A percentile compares a stretch with the other conserved stretches of the same genome.
These are phyloP conservation scores for Orychophragmus violaceus DNA, from an alignment of 345 rosid species.

Conservation along the genomic window DNA sequence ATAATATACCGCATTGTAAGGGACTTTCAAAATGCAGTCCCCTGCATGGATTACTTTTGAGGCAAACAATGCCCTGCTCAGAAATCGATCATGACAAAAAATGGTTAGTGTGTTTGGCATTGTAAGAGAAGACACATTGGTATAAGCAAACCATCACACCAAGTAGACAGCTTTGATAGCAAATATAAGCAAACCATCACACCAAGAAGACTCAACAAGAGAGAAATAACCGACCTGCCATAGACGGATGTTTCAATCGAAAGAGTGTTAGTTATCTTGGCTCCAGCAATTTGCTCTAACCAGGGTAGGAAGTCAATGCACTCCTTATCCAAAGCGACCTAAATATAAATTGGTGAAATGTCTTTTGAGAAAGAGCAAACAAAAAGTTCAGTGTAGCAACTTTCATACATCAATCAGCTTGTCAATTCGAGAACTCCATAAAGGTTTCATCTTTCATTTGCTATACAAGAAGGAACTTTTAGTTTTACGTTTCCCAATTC, in stretches of 20 bases:
- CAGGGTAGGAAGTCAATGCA: conserved; percentile 68
- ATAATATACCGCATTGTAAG: conserved; percentile 46
- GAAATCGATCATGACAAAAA: not conserved
- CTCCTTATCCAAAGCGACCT: conserved; percentile 33
- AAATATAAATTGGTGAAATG: conserved; percentile 20
- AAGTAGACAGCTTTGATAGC: not conserved
- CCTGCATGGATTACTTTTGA: conserved; percentile 49
- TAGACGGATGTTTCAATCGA: conserved; percentile 61
- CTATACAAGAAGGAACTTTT: not conserved
- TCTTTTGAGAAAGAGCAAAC: not conserved
- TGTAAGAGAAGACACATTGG: not conserved
- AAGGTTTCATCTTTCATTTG: conserved; percentile 16
- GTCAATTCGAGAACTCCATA: not conserved
- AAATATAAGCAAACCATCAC: not conserved
- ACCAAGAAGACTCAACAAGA: not conserved
- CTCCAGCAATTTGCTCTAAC: conserved; percentile 63
- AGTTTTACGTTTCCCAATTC: not conserved
- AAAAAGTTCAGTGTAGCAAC: not conserved
- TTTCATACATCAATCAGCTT: not conserved
- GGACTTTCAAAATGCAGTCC: conserved; percentile 68
- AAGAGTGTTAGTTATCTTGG: conserved; percentile 46
- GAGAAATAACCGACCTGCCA: conserved; percentile 48
- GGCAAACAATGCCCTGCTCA: conserved; percentile 63
- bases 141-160: not conserved
- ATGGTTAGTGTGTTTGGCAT: not conserved